These are phyloP conservation scores for Boletus tylopilopsis DNA, from an alignment of 768 basidiomycete genomes.

Conservation along the genomic window DNA sequence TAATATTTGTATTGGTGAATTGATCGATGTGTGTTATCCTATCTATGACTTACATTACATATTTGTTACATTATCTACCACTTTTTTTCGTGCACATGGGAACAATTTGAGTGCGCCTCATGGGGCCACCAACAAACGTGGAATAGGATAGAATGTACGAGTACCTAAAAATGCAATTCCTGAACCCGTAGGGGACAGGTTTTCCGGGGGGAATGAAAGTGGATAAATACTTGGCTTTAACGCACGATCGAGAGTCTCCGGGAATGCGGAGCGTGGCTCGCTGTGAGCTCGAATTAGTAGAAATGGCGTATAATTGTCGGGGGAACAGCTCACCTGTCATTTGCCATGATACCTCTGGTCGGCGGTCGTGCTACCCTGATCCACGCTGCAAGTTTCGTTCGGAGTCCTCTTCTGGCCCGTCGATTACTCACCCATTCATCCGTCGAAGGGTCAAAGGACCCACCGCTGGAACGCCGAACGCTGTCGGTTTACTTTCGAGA, in stretches of 20 bases:
- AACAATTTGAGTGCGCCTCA: neutral
- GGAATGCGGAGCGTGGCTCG: too few species aligned
- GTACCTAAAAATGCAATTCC: too few species aligned
- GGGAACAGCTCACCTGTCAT: neutral
- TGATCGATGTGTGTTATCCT: conserved; percentile 2
- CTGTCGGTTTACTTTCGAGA: conserved; percentile 58
- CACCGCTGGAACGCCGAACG: conserved; percentile 53
- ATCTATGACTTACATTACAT: conserved; percentile 16
- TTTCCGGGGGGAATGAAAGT: too few species aligned
- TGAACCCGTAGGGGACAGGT: too few species aligned
- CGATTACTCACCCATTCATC: conserved; percentile 43
- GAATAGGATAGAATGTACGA: conserved; percentile 21
- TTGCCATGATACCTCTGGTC: conserved; percentile 6
- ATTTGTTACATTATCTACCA: conserved; percentile 23
- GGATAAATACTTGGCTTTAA: too few species aligned
- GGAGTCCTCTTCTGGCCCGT: conserved; percentile 8
- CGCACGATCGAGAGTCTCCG: too few species aligned
- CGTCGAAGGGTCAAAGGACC: conserved; percentile 54
- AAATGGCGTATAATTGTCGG: too few species aligned
- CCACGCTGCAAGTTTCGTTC: conserved; percentile 1
- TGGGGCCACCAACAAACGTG: neutral
- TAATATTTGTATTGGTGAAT: conserved; percentile 7
- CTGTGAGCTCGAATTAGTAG: neutral
- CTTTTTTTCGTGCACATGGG: conserved; percentile 4
- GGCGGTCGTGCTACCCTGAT: neutral